A percentile compares a stretch with the other conserved stretches of the same genome.
phyloP scores from a whole-genome alignment of 805 yeast species.

The Saturnispora diversa region DNA sequence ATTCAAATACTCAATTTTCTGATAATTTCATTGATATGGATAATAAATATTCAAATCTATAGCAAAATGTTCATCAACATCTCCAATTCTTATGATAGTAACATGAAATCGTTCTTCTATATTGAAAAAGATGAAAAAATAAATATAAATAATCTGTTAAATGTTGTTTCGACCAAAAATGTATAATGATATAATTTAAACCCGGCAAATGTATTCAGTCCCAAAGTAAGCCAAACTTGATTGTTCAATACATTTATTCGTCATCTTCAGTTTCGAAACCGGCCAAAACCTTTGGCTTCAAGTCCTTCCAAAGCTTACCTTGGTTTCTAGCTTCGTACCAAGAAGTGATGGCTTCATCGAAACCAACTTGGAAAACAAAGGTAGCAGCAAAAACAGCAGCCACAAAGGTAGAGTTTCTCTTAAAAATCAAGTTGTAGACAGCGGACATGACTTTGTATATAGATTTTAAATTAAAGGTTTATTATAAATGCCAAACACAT shows the following conservation, averaged over 20 bases:
- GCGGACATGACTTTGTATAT: conserved; percentile 27
- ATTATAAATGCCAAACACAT: conserved; percentile 7
- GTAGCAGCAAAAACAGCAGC: conserved; percentile 78
- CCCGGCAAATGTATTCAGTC: not conserved
- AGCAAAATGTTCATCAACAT: too few species aligned
- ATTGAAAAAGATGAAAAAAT: too few species aligned
- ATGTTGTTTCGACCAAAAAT: conserved; percentile 1
- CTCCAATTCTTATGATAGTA: too few species aligned
- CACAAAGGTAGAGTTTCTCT: conserved; percentile 87
- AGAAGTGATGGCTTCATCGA: conserved; percentile 55
- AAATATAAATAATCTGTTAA: not conserved
- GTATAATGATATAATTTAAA: not conserved
- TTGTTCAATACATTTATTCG: conserved; percentile 27
- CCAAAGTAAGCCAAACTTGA: not conserved
- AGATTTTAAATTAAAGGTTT: not conserved
- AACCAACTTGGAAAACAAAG: conserved; percentile 74
- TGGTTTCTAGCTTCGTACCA: conserved; percentile 75
- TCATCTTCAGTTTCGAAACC: conserved; percentile 54
- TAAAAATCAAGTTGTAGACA: conserved; percentile 61
- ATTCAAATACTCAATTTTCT: too few species aligned
- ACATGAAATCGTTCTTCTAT: too few species aligned
- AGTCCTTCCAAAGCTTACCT: conserved; percentile 82
- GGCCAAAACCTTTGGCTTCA: conserved; percentile 46
- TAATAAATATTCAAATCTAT: too few species aligned
- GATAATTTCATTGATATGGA: too few species aligned